Conservation (phyloP, 2,329 filamentous ascomycete species). For the Ophiostoma piceae region DNA sequence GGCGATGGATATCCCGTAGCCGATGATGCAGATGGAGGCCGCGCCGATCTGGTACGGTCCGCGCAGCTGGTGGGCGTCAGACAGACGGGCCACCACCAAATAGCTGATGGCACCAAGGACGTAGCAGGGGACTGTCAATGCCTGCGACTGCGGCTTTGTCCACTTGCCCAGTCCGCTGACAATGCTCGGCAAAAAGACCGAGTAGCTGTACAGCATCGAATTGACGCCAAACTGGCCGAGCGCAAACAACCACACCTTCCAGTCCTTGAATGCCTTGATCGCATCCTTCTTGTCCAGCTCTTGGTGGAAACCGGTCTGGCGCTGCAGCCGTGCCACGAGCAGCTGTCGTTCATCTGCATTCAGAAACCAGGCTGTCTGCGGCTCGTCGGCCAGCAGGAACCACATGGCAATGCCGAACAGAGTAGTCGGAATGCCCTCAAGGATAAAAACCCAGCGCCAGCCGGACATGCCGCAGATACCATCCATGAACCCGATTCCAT, state of each 20-base stretch:
- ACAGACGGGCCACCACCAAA: constrained; percentile 30
- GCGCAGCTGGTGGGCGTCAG: constrained; percentile 44
- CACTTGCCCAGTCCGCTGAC: constrained; percentile 34
- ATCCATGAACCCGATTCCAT: constrained; percentile 35
- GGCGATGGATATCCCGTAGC: constrained; percentile 56
- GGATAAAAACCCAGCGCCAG: constrained; percentile 46
- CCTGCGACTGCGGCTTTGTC: constrained; percentile 16
- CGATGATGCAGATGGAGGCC: constrained; percentile 36
- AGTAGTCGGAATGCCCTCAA: constrained; percentile 47
- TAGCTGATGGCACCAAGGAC: constrained; percentile 30
- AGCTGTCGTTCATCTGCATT: constrained; percentile 20
- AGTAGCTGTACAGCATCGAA: constrained; percentile 27
- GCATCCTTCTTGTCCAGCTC: constrained; percentile 28
- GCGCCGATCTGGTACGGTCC: constrained; percentile 49
- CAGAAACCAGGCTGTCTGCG: constrained; percentile 20
- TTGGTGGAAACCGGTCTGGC: constrained; percentile 33
- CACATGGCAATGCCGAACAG: constrained; percentile 40
- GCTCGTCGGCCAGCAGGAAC: constrained; percentile 41
- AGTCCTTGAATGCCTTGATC: constrained; percentile 11
- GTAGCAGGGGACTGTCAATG: constrained; percentile 36
- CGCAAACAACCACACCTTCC: constrained; percentile 18
- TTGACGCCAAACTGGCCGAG: constrained; percentile 36
- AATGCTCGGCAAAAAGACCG: constrained; percentile 36
- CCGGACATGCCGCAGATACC: constrained; percentile 36
- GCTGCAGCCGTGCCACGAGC: constrained; percentile 18